Percentiles rank a stretch among this genome's conserved stretches.
Evolutionary conservation across 208 protist species (phyloP).

Genomic region (Phytomonas sp.): DNA sequence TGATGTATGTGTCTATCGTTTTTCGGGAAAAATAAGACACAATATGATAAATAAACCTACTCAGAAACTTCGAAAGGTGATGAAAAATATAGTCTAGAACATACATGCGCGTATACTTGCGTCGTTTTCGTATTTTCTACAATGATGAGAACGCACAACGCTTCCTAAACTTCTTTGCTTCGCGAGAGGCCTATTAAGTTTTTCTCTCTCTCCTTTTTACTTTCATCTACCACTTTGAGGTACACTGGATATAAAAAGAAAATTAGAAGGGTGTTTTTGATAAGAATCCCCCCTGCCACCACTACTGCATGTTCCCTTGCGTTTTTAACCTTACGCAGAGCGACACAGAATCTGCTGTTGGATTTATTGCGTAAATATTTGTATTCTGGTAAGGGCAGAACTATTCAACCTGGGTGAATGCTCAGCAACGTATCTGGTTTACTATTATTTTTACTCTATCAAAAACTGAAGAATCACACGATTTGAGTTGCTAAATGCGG

Average conservation of each 20-base stretch:
- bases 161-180: not conserved
- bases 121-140: not conserved
- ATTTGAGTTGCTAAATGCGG: not conserved
- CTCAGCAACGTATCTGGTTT: not conserved
- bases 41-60: not conserved
- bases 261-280: not conserved
- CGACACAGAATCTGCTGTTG: not conserved
- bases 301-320: not conserved
- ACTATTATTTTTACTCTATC: constrained; percentile 2
- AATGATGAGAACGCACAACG: not conserved
- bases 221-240: not conserved
- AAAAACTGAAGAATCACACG: not conserved
- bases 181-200: not conserved
- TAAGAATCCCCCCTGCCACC: not conserved
- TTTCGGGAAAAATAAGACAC: constrained; percentile 1
- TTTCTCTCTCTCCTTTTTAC: not conserved
- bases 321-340: not conserved
- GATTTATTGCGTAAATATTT: not conserved
- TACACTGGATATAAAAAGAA: not conserved
- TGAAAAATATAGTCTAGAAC: not conserved
- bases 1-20: constrained; percentile 4
- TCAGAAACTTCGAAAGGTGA: not conserved
- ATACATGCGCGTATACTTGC: not conserved
- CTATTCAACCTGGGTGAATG: not conserved
- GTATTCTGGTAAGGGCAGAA: not conserved